phyloP scores from a whole-genome alignment of 2,329 filamentous ascomycete genomes.

The Sarocladium strictum region DNA sequence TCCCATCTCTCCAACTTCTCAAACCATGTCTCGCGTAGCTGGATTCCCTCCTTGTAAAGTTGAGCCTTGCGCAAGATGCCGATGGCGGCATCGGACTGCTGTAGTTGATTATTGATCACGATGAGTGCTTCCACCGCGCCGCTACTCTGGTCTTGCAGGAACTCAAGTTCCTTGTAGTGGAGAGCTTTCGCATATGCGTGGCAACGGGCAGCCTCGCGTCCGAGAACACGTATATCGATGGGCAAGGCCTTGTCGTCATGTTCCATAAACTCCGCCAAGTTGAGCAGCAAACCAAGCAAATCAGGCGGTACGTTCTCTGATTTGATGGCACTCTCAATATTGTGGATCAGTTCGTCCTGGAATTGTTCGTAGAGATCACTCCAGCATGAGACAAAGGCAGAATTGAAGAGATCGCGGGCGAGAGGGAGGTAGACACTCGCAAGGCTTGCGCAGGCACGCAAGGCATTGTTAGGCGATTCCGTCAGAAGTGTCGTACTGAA shows the following conservation, averaged over 20 bases:
- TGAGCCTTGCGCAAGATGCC: slow-evolving; percentile 96
- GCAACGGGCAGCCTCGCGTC: slow-evolving; percentile 90
- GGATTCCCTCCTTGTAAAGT: slow-evolving; percentile 86
- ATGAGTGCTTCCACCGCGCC: slow-evolving; percentile 95
- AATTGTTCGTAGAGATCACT: slow-evolving; percentile 95
- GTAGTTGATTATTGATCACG: slow-evolving; percentile 98
- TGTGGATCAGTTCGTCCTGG: slow-evolving; percentile 91
- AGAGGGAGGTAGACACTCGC: slow-evolving; percentile 88
- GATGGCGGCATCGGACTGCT: slow-evolving; percentile 97
- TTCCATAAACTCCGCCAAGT: slow-evolving; percentile 99
- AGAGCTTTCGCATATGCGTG: slow-evolving; percentile 97
- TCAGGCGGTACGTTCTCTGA: slow-evolving; percentile 95
- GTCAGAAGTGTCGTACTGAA: slow-evolving; percentile 94
- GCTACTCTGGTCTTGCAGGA: slow-evolving; percentile 93
- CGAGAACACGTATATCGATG: slow-evolving; percentile 92
- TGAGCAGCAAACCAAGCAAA: slow-evolving; percentile 86
- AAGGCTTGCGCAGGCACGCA: slow-evolving; percentile 86
- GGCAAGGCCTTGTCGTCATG: slow-evolving; percentile 97
- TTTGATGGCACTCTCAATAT: slow-evolving; percentile 91
- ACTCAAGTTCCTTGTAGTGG: slow-evolving; percentile 98
- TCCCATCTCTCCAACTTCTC: slow-evolving; percentile 98
- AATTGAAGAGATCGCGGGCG: slow-evolving; percentile 93
- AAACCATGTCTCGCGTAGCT: slow-evolving; percentile 97
- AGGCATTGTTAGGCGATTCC: slow-evolving; percentile 91
- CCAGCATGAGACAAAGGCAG: slow-evolving; percentile 98